phyloP scores from a whole-genome alignment of 139 green algal species.

The Chlorella vulgaris region DNA sequence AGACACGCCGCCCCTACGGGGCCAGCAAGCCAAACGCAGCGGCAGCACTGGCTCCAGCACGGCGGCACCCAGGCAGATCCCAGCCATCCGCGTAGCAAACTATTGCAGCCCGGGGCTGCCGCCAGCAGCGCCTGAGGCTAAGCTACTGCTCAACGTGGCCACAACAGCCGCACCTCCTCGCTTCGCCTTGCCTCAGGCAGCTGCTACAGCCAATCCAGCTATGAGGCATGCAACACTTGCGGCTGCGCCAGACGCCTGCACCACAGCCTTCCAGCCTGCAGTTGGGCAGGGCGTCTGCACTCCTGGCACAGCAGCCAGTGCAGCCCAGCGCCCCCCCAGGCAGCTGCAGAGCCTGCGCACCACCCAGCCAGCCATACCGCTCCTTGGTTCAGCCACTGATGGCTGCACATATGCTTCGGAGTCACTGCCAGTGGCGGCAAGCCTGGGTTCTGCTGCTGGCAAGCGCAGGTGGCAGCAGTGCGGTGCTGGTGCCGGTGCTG shows the following conservation, averaged over 20 bases:
- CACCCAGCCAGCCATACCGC: too few relatives aligned
- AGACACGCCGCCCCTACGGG: neutral
- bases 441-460: neutral
- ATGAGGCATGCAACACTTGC: neutral
- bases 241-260: too few relatives aligned
- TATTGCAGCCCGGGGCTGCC: constrained; percentile 12
- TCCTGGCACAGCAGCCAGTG: neutral
- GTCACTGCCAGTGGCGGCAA: neutral
- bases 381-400: neutral
- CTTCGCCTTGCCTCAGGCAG: too few relatives aligned
- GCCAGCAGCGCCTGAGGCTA: too few relatives aligned
- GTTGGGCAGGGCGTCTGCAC: too few relatives aligned
- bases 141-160: too few relatives aligned
- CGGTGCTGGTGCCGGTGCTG: neutral
- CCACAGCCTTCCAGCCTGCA: too few relatives aligned
- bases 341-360: too few relatives aligned
- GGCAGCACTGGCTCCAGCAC: too few relatives aligned
- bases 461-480: constrained; percentile 10
- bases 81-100: neutral
- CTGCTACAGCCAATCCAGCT: neutral
- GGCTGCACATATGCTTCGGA: neutral
- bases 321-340: neutral
- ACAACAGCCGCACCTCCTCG: too few relatives aligned
- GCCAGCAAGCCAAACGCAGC: neutral
- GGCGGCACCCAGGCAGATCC: too few relatives aligned